These are phyloP conservation scores for Ustilago loliicola DNA, from an alignment of 1,284 basidiomycete genomes.

Conservation along the genomic window DNA sequence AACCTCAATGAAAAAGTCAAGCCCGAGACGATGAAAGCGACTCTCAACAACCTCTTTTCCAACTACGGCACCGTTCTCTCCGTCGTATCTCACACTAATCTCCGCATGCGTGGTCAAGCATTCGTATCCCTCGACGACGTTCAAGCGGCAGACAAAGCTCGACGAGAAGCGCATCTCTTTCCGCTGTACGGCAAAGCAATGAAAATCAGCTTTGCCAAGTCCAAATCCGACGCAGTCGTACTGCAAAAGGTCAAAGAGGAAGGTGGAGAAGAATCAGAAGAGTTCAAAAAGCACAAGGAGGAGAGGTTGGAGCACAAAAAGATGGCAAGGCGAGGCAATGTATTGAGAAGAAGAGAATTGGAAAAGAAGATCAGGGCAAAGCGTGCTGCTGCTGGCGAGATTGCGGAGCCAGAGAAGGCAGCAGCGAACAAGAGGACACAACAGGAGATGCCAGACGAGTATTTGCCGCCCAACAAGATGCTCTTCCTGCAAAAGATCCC, in stretches of 20 bases:
- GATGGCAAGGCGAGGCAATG: constrained; percentile 54
- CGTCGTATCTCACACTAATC: constrained; percentile 90
- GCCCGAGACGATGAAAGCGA: constrained; percentile 85
- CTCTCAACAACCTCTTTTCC: constrained; percentile 89
- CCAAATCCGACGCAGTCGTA: constrained; percentile 89
- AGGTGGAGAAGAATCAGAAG: constrained; percentile 28
- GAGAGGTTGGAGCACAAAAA: constrained; percentile 56
- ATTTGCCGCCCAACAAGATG: constrained; percentile 98
- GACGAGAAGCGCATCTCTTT: constrained; percentile 92
- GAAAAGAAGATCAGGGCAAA: constrained; percentile 55
- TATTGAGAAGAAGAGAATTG: constrained; percentile 47
- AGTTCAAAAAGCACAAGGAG: constrained; percentile 75
- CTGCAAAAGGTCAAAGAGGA: constrained; percentile 32
- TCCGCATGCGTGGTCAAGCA: constrained; percentile 97
- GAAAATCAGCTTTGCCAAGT: constrained; percentile 84
- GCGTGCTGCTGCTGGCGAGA: constrained; percentile 51
- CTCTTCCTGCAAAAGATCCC: constrained; percentile 84
- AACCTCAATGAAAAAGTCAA: constrained; percentile 98
- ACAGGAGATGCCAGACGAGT: constrained; percentile 90
- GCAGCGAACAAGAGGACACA: constrained; percentile 44
- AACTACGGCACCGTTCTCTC: constrained; percentile 91
- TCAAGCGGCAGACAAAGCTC: constrained; percentile 85
- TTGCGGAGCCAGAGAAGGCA: constrained; percentile 33
- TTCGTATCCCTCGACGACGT: constrained; percentile 90
- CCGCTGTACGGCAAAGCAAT: constrained; percentile 97